A percentile compares a stretch with the other conserved stretches of the same genome.
phyloP scores from a whole-genome alignment of 352 stramenopile genomes.

The Phytophthora colocasiae region DNA sequence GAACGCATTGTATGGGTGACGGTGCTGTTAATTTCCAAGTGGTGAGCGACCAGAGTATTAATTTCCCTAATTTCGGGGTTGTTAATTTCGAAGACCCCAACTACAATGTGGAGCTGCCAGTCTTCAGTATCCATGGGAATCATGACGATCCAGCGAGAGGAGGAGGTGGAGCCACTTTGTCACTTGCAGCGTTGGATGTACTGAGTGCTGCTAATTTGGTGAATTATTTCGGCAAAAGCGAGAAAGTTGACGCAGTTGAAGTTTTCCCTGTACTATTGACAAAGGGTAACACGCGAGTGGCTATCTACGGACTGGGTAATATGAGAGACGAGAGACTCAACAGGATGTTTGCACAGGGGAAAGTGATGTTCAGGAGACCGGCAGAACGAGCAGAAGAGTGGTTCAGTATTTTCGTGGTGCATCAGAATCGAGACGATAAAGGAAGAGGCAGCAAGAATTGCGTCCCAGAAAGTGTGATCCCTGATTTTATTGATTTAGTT shows the following conservation, averaged over 20 bases:
- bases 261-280: slow-evolving; percentile 96
- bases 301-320: slow-evolving; percentile 97
- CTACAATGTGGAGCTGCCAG: slow-evolving; percentile 94
- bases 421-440: slow-evolving; percentile 98
- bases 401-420: slow-evolving; percentile 99
- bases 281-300: slow-evolving; percentile 96
- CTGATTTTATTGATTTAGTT: slow-evolving; percentile 98
- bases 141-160: slow-evolving; percentile 98
- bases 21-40: slow-evolving; percentile 86
- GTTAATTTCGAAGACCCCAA: slow-evolving; percentile 99
- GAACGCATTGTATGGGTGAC: slow-evolving; percentile 95
- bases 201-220: slow-evolving; percentile 96
- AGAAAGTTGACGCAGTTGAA: slow-evolving; percentile 94
- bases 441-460: slow-evolving; percentile 96
- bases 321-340: slow-evolving; percentile 99
- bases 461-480: slow-evolving; percentile 98
- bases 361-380: slow-evolving; percentile 94
- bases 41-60: slow-evolving; percentile 91
- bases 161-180: slow-evolving; percentile 63
- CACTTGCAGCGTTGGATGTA: slow-evolving; percentile 96
- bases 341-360: slow-evolving; percentile 96
- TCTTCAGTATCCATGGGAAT: slow-evolving; percentile 99
- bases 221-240: slow-evolving; percentile 98
- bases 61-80: slow-evolving; percentile 90
- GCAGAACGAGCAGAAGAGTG: slow-evolving; percentile 83